A percentile compares a stretch with the other conserved stretches of the same genome.
phyloP scores from a whole-genome alignment of 2,329 filamentous ascomycete species.

The Emmonsia crescens region DNA sequence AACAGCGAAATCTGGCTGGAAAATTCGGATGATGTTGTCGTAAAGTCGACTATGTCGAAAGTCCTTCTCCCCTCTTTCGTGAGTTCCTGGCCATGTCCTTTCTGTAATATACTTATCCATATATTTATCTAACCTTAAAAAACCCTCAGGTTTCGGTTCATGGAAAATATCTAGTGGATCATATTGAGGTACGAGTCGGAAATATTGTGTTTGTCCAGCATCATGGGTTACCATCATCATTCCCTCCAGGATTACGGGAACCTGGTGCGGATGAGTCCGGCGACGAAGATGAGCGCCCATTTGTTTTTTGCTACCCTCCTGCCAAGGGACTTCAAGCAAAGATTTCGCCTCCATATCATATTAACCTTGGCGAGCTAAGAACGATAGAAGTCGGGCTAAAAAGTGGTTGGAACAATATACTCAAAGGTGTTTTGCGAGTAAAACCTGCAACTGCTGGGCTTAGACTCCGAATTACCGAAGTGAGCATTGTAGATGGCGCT shows the following conservation, averaged over 20 bases:
- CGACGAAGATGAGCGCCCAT: conserved; percentile 43
- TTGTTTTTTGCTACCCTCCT: conserved; percentile 64
- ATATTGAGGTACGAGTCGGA: conserved; percentile 47
- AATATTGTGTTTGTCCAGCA: conserved; percentile 31
- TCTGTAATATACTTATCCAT: background rate
- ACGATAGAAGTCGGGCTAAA: conserved; percentile 62
- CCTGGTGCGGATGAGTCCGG: conserved; percentile 17
- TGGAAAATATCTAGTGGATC: conserved; percentile 65
- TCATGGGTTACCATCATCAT: conserved; percentile 18
- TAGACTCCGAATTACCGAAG: conserved; percentile 44
- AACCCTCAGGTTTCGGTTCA: conserved; percentile 34
- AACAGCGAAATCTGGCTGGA: conserved; percentile 59
- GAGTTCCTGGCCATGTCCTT: conserved; percentile 18
- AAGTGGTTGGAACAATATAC: conserved; percentile 62
- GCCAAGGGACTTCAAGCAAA: conserved; percentile 57
- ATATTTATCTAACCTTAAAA: conserved; percentile 3
- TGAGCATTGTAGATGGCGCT: conserved; percentile 33
- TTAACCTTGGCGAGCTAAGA: conserved; percentile 70
- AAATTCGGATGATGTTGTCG: conserved; percentile 32
- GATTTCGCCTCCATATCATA: conserved; percentile 54
- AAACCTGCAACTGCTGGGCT: conserved; percentile 51
- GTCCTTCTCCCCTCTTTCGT: conserved; percentile 41
- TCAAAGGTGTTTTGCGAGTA: conserved; percentile 40
- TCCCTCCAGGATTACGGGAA: conserved; percentile 28
- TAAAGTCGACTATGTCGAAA: conserved; percentile 47